A percentile compares a stretch with the other conserved stretches of the same genome.
phyloP scores from a whole-genome alignment of 2,329 filamentous ascomycete genomes.

The Stagonosporopsis vannaccii region DNA sequence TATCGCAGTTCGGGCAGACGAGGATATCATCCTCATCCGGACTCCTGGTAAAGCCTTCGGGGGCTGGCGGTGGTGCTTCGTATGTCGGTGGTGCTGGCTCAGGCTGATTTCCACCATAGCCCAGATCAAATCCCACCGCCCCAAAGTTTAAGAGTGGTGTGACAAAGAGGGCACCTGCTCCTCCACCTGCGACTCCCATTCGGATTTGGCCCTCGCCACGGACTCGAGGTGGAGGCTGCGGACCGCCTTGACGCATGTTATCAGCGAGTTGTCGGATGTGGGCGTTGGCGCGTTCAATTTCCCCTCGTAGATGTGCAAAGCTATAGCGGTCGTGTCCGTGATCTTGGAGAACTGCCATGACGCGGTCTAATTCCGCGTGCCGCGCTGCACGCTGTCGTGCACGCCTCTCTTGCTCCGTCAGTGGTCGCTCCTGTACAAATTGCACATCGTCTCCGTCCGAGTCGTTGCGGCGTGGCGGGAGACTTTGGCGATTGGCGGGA shows the following conservation, averaged over 20 bases:
- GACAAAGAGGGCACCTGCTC: conserved; percentile 18
- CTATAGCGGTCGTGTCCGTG: conserved; percentile 11
- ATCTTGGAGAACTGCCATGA: conserved; percentile 29
- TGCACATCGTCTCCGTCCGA: conserved; percentile 41
- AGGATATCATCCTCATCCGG: conserved; percentile 75
- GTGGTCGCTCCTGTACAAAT: conserved; percentile 34
- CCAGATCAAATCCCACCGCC: conserved; percentile 54
- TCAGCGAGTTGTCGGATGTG: conserved; percentile 26
- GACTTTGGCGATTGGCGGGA: conserved; percentile 19
- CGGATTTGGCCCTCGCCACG: conserved; percentile 26
- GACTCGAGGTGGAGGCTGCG: conserved; percentile 25
- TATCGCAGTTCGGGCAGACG: conserved; percentile 85
- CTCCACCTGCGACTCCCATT: conserved; percentile 19
- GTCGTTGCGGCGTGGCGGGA: conserved; percentile 15
- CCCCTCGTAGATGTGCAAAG: conserved; percentile 31
- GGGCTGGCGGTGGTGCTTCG: conserved; percentile 69
- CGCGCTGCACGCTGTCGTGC: conserved; percentile 18
- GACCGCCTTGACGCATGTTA: conserved; percentile 21
- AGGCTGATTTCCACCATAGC: conserved; percentile 33
- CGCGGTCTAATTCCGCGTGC: conserved; percentile 26
- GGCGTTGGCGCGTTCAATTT: conserved; percentile 30
- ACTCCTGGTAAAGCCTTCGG: conserved; percentile 80
- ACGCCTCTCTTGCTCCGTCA: conserved; percentile 31
- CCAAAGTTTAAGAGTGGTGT: conserved; percentile 50
- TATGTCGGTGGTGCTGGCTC: conserved; percentile 57